A percentile compares a stretch with the other conserved stretches of the same genome.
Conservation (phyloP, 495 filamentous ascomycete species). For the Talaromyces wortmannii region DNA sequence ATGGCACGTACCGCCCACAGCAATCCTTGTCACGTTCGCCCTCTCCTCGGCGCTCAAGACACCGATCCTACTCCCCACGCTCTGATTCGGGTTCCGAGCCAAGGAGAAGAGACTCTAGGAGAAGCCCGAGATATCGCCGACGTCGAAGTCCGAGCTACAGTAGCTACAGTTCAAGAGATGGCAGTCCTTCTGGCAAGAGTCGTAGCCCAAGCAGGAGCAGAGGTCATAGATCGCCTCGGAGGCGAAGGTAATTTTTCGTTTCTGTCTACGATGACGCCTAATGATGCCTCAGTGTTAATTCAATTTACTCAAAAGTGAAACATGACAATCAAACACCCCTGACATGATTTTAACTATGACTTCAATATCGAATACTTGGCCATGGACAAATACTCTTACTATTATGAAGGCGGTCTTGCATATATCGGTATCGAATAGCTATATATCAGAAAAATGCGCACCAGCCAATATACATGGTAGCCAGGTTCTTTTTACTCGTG, state of each 20-base stretch:
- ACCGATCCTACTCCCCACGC: constrained; percentile 25
- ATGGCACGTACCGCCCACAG: constrained; percentile 43
- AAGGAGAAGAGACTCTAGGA: constrained; percentile 19
- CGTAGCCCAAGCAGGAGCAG: constrained; percentile 33
- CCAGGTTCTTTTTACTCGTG: constrained; percentile 65
- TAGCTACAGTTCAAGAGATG: constrained; percentile 38
- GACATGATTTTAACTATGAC: too few relatives aligned
- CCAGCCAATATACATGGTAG: constrained; percentile 97
- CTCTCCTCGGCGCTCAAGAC: constrained; percentile 29
- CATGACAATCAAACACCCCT: too few relatives aligned
- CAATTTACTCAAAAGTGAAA: too few relatives aligned
- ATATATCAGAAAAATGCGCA: constrained; percentile 73
- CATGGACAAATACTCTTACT: too few relatives aligned
- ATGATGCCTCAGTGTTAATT: too few relatives aligned
- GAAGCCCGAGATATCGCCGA: constrained; percentile 26
- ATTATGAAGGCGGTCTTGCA: not conserved
- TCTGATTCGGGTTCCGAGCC: constrained; percentile 24
- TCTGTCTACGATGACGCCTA: not conserved
- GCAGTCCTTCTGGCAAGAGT: constrained; percentile 37
- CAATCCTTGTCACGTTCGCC: constrained; percentile 35
- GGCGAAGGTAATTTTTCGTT: not conserved
- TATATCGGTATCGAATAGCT: not conserved
- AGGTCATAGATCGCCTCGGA: constrained; percentile 13
- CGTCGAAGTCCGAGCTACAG: constrained; percentile 50
- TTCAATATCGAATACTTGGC: too few relatives aligned